Evolutionary conservation across 1,284 basidiomycete genomes (phyloP), one percentile per base, ranked within the genome.

Genomic region (Trametes versicolor): DNA sequence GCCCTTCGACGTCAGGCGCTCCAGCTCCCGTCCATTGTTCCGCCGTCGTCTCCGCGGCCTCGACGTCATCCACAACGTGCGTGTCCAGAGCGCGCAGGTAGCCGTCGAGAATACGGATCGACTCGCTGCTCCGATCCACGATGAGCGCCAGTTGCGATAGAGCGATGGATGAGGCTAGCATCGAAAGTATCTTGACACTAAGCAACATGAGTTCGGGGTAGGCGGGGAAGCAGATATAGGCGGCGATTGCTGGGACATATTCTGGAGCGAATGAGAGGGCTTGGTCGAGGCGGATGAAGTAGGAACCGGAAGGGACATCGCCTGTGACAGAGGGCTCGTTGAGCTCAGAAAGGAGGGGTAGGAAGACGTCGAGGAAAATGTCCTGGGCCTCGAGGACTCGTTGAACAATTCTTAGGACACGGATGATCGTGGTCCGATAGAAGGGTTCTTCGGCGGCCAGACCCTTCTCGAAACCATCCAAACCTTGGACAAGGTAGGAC

Each of bases 311-410:
- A 65, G 87, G 85, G 13, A 87, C 76, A 2, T 80, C 80, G 29
- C 85, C 87, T 27, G 87, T 78, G 37, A 88, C 77, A 0, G 86
- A 77, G 0, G 85, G 75, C 63, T 83, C 85, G 64, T 87, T 85
- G 57, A 89, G 80, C 56, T 95, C 90, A 9, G 87, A 80, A 7
- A 97, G 84, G 4, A 93, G 79, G 2, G 96, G 94, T 13, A 98
- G 81, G 51, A 98, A 86, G 19, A 97, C 89, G 65, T 98, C 95
- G 51, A 96, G 83, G 81, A 97, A 99, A 58, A 95, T 85, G 58
- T 94, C 90, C 76, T 99, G 96, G 36, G 96, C 84, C 62, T 95
- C 92, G 60, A 98, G 81, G 0, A 94, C 87, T 1, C 95, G 88
- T 69, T 91, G 87, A 32, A 96, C 84, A 70, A 98, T 96, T 65